phyloP scores from a whole-genome alignment of 1,139 yeast species.

The Casaregolazyma lundiana region DNA sequence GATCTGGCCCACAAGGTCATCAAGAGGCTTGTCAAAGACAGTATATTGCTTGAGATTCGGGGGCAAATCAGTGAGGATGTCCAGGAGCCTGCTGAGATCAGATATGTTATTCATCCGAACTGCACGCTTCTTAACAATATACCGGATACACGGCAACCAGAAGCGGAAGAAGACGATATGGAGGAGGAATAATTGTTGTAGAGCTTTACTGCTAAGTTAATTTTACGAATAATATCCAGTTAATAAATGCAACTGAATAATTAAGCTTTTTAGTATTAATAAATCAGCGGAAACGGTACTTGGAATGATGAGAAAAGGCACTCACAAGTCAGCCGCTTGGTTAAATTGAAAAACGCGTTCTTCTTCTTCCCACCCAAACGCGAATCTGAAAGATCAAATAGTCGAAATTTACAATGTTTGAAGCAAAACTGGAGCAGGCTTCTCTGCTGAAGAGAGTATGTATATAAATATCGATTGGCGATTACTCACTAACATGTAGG shows the following conservation, averaged over 20 bases:
- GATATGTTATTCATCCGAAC: constrained; percentile 86
- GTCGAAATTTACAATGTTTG: constrained; percentile 58
- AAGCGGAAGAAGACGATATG: constrained; percentile 5
- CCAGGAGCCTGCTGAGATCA: constrained; percentile 34
- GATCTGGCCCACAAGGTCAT: constrained; percentile 74
- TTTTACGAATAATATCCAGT: not conserved
- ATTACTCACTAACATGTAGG: constrained; percentile 30
- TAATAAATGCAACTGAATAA: too few relatives aligned
- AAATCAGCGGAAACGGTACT: too few relatives aligned
- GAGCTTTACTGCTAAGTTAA: not conserved
- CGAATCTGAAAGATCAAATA: not conserved
- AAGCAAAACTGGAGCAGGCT: constrained; percentile 95
- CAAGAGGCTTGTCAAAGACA: constrained; percentile 78
- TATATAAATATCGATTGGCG: constrained; percentile 4
- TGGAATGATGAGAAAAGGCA: too few relatives aligned
- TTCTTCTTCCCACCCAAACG: not conserved
- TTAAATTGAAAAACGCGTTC: too few relatives aligned
- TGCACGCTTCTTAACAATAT: constrained; percentile 36
- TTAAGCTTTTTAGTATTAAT: too few relatives aligned
- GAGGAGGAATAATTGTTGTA: not conserved
- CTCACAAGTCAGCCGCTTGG: too few relatives aligned
- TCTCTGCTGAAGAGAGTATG: constrained; percentile 73
- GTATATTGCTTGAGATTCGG: constrained; percentile 75
- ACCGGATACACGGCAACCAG: constrained; percentile 10
- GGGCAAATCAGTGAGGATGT: constrained; percentile 46